Percentiles rank a stretch among this genome's conserved stretches.
These are phyloP conservation scores for Uncinocarpus reesii DNA, from an alignment of 2,329 filamentous ascomycete species.

Conservation along the genomic window DNA sequence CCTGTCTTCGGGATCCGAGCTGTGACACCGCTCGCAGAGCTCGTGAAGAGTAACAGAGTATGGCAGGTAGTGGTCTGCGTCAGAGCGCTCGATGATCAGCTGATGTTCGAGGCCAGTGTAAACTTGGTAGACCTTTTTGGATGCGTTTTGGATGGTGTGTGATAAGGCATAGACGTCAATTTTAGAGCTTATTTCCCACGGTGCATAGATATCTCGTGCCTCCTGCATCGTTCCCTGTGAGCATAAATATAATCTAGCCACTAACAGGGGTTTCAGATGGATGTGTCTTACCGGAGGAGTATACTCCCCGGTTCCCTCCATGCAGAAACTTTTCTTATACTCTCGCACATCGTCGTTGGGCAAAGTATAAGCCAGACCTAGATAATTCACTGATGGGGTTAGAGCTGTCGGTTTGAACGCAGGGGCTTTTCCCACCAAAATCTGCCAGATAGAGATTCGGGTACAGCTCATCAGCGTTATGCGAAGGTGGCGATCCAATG, in stretches of 20 bases:
- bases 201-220: background rate
- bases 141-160: conserved; percentile 4
- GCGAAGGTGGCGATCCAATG: conserved; percentile 1
- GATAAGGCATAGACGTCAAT: conserved; percentile 12
- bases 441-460: conserved; percentile 11
- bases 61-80: conserved; percentile 7
- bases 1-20: background rate
- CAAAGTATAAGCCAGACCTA: conserved; percentile 12
- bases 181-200: conserved; percentile 3
- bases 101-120: conserved; percentile 3
- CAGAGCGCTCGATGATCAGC: background rate
- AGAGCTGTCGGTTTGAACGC: background rate
- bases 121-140: background rate
- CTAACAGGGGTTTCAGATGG: background rate
- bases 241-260: background rate
- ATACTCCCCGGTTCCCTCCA: conserved; percentile 7
- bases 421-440: conserved; percentile 14
- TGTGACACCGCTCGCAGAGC: background rate
- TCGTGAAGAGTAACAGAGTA: conserved; percentile 10
- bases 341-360: conserved; percentile 13
- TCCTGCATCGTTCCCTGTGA: conserved; percentile 4
- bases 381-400: background rate
- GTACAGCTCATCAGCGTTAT: conserved; percentile 9
- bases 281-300: conserved; percentile 6
- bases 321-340: conserved; percentile 7